Evolutionary conservation across 2,329 filamentous ascomycete species (phyloP), one percentile per base, ranked within the genome.

Genomic region (Myriosclerotinia duriaeana): DNA sequence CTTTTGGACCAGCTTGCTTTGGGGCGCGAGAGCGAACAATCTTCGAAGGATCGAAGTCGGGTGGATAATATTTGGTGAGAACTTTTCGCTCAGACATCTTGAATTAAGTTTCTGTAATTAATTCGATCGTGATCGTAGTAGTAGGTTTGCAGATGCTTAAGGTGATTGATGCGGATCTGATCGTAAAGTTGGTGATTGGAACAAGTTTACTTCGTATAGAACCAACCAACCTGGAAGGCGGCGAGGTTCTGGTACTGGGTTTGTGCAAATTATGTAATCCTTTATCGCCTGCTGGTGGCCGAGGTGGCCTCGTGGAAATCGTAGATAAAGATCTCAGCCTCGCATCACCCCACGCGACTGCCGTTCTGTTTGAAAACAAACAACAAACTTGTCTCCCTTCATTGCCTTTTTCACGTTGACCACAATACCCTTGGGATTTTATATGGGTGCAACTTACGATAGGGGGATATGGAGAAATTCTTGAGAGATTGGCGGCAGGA

Each of bases 401-500:
- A 52, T 58, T 20, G 26, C 34, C 44, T 17, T 30, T 58, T 44
- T 46, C 30, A 20, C 30, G 20, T 56, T 46, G 14, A 36, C 30
- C 30, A 22, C 17, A 22, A 46, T 26, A 30, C 11, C 22, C 46
- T 59, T 26, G 11, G 17, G 22, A 12, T 65, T 6, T 26, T 53
- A 26, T 53, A 65, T 65, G 55, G 36, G 22, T 6, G 11, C 44
- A 52, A 36, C 44, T 40, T 14, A 26, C 20, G 3, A 55, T 56
- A 61, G 36, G 26, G 26, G n/a, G 30, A 17, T 30, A 98, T 99
- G 95, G 93, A 98, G 83, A 89, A 88, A 75, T 97, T 94, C 79
- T 85, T 99, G 76, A 89, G 93, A 77, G 90, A 91, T 76, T 99
- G 95, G 95, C 87, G 93, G 76, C 92, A 97, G 80, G 93, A 97